Percentiles rank a stretch among this genome's conserved stretches.
phyloP scores from a whole-genome alignment of 164 flowering plant genomes.

The Magnolia officinalis region DNA sequence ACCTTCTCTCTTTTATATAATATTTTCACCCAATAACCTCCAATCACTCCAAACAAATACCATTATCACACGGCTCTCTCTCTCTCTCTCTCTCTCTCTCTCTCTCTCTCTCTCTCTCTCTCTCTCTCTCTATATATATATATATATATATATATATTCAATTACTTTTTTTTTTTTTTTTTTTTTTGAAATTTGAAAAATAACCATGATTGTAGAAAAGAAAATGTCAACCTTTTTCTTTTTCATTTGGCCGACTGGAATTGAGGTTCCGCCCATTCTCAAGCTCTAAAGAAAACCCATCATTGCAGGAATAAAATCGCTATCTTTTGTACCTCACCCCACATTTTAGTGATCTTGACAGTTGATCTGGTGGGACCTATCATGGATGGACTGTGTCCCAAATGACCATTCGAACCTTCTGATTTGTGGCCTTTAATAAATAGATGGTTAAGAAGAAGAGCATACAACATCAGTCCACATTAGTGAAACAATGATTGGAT shows the following conservation, averaged over 20 bases:
- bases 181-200: neutral
- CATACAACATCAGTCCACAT: neutral
- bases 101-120: too few species aligned
- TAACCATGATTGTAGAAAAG: neutral
- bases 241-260: neutral
- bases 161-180: neutral
- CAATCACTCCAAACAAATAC: neutral
- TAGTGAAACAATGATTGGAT: neutral
- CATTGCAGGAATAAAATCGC: slow-evolving; percentile 1
- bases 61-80: neutral
- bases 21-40: neutral
- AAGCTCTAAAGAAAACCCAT: neutral
- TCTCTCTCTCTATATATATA: neutral
- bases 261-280: neutral
- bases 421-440: neutral
- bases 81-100: neutral
- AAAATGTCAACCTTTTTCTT: neutral
- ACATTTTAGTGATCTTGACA: neutral
- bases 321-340: neutral
- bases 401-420: neutral
- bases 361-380: neutral
- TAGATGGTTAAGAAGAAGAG: neutral
- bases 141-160: too few species aligned
- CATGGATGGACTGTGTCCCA: neutral
- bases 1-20: neutral